Evolutionary conservation across 1,139 yeast species (phyloP).

Genomic region (Nakaseomyces glabratus): DNA sequence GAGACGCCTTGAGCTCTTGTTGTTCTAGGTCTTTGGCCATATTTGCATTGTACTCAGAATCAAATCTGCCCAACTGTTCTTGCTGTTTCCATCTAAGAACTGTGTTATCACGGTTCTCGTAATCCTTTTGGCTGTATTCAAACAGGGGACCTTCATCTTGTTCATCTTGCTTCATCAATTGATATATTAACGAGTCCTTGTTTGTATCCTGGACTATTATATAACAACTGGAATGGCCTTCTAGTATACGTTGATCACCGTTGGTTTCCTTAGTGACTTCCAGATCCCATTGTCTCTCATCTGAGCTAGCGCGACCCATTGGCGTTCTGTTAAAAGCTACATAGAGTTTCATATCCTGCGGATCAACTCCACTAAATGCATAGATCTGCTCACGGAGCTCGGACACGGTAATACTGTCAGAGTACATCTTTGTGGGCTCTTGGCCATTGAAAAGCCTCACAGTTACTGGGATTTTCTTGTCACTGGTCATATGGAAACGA

Average conservation of each 20-base stretch:
- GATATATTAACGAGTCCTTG: slow-evolving; percentile 39
- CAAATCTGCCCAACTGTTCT: slow-evolving; percentile 59
- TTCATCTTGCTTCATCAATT: slow-evolving; percentile 32
- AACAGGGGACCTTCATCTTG: slow-evolving; percentile 36
- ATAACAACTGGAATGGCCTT: neutral
- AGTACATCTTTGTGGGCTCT: neutral
- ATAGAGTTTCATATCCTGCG: slow-evolving; percentile 1
- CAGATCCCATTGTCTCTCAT: too few species aligned
- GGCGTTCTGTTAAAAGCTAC: too few species aligned
- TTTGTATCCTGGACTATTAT: slow-evolving; percentile 47
- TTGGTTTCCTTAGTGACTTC: too few species aligned
- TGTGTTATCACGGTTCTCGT: slow-evolving; percentile 47
- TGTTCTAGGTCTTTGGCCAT: slow-evolving; percentile 14
- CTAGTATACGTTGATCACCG: too few species aligned
- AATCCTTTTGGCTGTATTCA: slow-evolving; percentile 54
- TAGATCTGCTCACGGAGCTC: slow-evolving; percentile 1
- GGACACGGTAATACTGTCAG: neutral
- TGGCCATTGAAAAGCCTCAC: slow-evolving; percentile 1
- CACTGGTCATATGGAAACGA: too few species aligned
- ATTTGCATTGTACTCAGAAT: slow-evolving; percentile 39
- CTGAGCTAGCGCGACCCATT: too few species aligned
- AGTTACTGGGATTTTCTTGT: too few species aligned
- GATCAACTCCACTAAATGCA: slow-evolving; percentile 4
- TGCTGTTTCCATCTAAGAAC: slow-evolving; percentile 66
- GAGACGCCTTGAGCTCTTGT: neutral